These are phyloP conservation scores for Geranium incanum DNA, from an alignment of 441 rosid species.

Conservation along the genomic window DNA sequence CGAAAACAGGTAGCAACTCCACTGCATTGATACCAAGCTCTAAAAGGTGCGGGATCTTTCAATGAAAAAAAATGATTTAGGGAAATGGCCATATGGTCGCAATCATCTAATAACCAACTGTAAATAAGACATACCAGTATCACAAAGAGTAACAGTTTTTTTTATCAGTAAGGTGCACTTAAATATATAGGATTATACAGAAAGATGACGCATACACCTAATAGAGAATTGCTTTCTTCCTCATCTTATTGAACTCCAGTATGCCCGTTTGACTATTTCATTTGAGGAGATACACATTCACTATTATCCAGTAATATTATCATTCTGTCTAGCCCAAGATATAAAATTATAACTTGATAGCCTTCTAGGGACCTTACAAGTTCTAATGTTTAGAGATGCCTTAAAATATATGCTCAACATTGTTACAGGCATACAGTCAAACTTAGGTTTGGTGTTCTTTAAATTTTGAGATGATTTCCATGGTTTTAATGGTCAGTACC, in stretches of 20 bases:
- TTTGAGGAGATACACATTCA: background rate
- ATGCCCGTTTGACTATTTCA: background rate
- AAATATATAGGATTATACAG: background rate
- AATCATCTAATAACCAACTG: background rate
- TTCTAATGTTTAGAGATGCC: background rate
- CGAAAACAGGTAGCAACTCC: slow-evolving; percentile 86
- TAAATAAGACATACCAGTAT: background rate
- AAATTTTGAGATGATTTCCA: background rate
- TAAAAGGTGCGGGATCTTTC: slow-evolving; percentile 78
- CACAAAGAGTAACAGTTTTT: background rate
- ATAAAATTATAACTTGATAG: background rate
- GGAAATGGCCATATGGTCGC: slow-evolving; percentile 9
- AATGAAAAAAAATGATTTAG: slow-evolving; percentile 15
- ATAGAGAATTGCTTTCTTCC: background rate
- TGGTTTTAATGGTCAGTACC: background rate
- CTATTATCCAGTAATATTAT: background rate
- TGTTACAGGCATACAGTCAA: background rate
- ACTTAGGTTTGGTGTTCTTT: background rate
- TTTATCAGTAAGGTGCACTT: background rate
- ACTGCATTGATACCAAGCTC: slow-evolving; percentile 90
- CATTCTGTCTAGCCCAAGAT: background rate
- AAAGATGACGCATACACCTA: background rate
- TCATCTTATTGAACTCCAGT: background rate
- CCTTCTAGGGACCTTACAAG: slow-evolving; percentile 8
- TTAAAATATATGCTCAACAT: background rate